Evolutionary conservation across 2,329 filamentous ascomycete genomes (phyloP).

Genomic region (Cordyceps fumosorosea): DNA sequence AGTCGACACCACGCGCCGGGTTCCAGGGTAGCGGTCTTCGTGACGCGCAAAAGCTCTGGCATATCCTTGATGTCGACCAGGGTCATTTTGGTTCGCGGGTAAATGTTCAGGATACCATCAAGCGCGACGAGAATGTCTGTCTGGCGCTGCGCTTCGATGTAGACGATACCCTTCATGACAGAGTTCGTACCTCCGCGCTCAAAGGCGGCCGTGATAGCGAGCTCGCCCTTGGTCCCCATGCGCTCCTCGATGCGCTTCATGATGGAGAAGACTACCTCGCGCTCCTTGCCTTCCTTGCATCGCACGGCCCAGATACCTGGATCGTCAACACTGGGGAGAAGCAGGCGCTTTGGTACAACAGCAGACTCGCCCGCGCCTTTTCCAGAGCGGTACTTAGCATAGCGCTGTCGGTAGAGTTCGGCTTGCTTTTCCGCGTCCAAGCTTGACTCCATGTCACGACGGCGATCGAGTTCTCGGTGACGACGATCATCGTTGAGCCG

Average conservation of each 20-base stretch:
- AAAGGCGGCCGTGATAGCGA: conserved; percentile 84
- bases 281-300: conserved; percentile 92
- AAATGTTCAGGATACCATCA: conserved; percentile 82
- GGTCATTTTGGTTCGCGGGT: conserved; percentile 78
- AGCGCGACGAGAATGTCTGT: conserved; percentile 78
- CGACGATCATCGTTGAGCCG: conserved; percentile 82
- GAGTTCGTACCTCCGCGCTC: conserved; percentile 73
- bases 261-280: conserved; percentile 80
- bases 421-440: conserved; percentile 93
- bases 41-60: conserved; percentile 87
- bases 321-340: conserved; percentile 90
- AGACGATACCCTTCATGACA: conserved; percentile 89
- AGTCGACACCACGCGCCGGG: conserved; percentile 90
- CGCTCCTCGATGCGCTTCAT: conserved; percentile 85
- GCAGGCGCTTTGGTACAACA: conserved; percentile 74
- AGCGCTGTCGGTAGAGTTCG: conserved; percentile 77
- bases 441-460: conserved; percentile 78
- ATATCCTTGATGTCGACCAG: conserved; percentile 95
- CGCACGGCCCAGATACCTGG: conserved; percentile 92
- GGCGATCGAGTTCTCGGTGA: conserved; percentile 89
- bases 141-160: conserved; percentile 84
- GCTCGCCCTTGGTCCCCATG: conserved; percentile 66
- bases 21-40: conserved; percentile 77
- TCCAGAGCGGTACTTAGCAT: conserved; percentile 75
- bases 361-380: conserved; percentile 62